Percentiles rank a stretch among this genome's conserved stretches.
Conservation (phyloP, 331 rosid species). For the Pyracantha coccinea region DNA sequence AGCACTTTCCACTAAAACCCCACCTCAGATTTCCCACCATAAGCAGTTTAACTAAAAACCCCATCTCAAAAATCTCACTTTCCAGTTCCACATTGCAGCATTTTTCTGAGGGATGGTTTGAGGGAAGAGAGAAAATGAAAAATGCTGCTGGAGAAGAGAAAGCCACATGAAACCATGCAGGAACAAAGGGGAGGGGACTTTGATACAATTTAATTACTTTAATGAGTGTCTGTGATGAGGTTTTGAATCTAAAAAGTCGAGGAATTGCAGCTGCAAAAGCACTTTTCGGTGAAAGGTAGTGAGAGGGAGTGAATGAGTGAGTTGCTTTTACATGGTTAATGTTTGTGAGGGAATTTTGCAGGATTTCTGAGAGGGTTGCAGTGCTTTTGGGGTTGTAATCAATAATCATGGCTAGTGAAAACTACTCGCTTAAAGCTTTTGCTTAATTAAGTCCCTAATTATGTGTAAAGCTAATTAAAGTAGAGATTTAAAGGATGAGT, state of each 20-base stretch:
- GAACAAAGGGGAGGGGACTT: constrained; percentile 33
- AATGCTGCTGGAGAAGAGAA: constrained; percentile 34
- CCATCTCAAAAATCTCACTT: no score
- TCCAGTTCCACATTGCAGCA: background rate
- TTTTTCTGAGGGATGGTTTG: background rate
- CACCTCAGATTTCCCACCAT: no score
- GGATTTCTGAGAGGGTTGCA: constrained; percentile 41
- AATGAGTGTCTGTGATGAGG: constrained; percentile 42
- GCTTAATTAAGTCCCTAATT: constrained; percentile 30
- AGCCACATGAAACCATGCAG: constrained; percentile 64
- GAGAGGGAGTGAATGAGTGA: constrained; percentile 13
- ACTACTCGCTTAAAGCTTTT: constrained; percentile 33
- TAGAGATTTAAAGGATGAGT: constrained; percentile 33
- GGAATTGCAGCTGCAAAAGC: constrained; percentile 27
- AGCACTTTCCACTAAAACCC: no score
- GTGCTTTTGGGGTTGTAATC: constrained; percentile 63
- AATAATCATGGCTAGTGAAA: constrained; percentile 62
- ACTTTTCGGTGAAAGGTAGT: constrained; percentile 83
- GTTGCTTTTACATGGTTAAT: constrained; percentile 31
- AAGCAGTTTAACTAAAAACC: no score
- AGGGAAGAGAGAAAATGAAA: constrained; percentile 2
- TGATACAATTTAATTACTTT: constrained; percentile 19
- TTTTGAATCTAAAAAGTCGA: constrained; percentile 36
- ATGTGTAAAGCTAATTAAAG: constrained; percentile 61
- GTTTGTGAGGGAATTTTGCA: constrained; percentile 28